These are phyloP conservation scores for Rhododendron mucronatum DNA, from an alignment of 148 eudicot species.

Conservation along the genomic window DNA sequence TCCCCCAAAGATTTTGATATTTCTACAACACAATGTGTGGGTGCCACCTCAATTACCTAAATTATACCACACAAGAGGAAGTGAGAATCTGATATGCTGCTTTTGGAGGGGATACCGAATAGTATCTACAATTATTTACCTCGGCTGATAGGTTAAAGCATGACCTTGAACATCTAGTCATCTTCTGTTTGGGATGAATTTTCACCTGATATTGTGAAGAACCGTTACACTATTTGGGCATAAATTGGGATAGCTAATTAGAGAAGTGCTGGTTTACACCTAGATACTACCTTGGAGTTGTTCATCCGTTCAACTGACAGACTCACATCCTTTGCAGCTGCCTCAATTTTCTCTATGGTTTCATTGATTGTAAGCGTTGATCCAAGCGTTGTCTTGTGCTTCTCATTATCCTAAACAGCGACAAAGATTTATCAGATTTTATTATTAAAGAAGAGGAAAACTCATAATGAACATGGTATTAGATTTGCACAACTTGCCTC, in stretches of 20 bases:
- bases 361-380: constrained; percentile 40
- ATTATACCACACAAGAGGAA: not conserved
- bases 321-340: constrained; percentile 44
- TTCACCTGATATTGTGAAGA: constrained; percentile 30
- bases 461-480: not conserved
- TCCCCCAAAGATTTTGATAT: constrained; percentile 45
- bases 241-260: not conserved
- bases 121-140: constrained; percentile 14
- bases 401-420: constrained; percentile 35
- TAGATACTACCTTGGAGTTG: constrained; percentile 32
- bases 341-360: constrained; percentile 49
- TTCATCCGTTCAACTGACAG: constrained; percentile 46
- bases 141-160: constrained; percentile 42
- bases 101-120: not conserved
- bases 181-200: constrained; percentile 30
- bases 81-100: constrained; percentile 7
- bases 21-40: constrained; percentile 48
- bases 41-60: constrained; percentile 49
- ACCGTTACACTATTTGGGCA: not conserved
- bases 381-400: constrained; percentile 39
- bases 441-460: not conserved
- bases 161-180: constrained; percentile 36
- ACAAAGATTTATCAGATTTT: not conserved
- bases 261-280: not conserved
- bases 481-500: constrained; percentile 26